phyloP scores from a whole-genome alignment of 176 grass and related monocot species.

The Phyllostachys edulis region DNA sequence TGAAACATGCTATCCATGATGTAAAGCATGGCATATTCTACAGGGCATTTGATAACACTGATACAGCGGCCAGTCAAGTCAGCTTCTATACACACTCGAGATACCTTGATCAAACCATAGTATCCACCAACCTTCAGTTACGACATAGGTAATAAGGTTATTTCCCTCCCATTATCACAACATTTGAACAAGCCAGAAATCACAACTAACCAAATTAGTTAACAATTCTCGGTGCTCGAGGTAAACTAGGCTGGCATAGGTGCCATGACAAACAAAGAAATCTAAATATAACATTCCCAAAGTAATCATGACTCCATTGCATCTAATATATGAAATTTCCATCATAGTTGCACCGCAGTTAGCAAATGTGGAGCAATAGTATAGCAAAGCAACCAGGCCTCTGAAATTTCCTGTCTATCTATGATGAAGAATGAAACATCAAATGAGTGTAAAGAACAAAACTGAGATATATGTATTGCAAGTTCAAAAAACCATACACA shows the following conservation, averaged over 20 bases:
- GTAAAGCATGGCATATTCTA: neutral
- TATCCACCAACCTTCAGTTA: neutral
- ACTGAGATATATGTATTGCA: neutral
- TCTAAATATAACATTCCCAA: neutral
- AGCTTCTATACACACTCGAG: neutral
- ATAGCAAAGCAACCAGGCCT: neutral
- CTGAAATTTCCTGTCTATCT: neutral
- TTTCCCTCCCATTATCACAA: neutral
- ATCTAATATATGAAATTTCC: neutral
- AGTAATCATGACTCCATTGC: neutral
- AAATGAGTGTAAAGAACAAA: neutral
- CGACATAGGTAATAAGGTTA: neutral
- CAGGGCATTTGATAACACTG: neutral
- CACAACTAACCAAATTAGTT: neutral
- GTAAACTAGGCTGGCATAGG: neutral
- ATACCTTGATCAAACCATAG: neutral
- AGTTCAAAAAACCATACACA: conserved; percentile 12
- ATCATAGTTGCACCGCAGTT: neutral
- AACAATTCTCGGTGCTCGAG: neutral
- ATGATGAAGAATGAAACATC: neutral
- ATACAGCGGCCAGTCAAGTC: neutral
- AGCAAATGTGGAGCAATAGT: neutral
- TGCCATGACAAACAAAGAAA: neutral
- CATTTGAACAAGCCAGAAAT: neutral
- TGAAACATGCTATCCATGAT: neutral